Percentiles rank a stretch among this genome's conserved stretches.
Conservation (phyloP, 352 stramenopile species). For the Phytophthora foliorum region DNA sequence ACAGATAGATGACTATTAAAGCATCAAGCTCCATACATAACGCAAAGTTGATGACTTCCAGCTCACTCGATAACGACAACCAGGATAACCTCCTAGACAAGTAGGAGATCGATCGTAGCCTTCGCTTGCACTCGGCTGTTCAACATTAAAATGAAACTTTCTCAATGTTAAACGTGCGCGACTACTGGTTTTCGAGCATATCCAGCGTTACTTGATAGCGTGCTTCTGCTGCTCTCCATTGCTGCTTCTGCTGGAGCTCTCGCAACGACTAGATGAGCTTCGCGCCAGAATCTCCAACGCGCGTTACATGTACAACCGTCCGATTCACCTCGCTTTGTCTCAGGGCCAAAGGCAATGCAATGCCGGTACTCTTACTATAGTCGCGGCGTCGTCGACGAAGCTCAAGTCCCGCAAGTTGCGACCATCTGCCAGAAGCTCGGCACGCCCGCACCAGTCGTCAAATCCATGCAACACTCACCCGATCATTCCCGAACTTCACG, state of each 20-base stretch:
- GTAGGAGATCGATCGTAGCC: too few relatives aligned
- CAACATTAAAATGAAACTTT: too few relatives aligned
- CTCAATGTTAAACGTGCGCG: too few relatives aligned
- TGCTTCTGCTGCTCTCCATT: background rate
- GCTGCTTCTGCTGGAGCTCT: background rate
- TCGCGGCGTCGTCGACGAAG: conserved; percentile 25
- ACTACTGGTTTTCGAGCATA: background rate
- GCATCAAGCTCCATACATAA: too few relatives aligned
- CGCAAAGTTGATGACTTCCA: too few relatives aligned
- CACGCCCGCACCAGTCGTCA: conserved; percentile 23
- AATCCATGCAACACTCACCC: conserved; percentile 12
- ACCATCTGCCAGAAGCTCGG: conserved; percentile 17
- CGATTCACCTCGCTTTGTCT: conserved; percentile 18
- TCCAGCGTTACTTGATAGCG: conserved; percentile 3
- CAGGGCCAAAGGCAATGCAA: conserved; percentile 25
- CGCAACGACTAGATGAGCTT: background rate
- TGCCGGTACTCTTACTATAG: conserved; percentile 23
- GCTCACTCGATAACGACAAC: too few relatives aligned
- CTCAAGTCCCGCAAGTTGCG: conserved; percentile 16
- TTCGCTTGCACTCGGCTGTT: too few relatives aligned
- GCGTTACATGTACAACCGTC: background rate
- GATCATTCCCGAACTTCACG: conserved; percentile 28
- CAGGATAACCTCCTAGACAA: too few relatives aligned
- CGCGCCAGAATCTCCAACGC: conserved; percentile 2
- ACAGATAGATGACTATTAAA: too few relatives aligned